phyloP scores from a whole-genome alignment of 108 stramenopile species.

The Fistulifera pelliculosa region DNA sequence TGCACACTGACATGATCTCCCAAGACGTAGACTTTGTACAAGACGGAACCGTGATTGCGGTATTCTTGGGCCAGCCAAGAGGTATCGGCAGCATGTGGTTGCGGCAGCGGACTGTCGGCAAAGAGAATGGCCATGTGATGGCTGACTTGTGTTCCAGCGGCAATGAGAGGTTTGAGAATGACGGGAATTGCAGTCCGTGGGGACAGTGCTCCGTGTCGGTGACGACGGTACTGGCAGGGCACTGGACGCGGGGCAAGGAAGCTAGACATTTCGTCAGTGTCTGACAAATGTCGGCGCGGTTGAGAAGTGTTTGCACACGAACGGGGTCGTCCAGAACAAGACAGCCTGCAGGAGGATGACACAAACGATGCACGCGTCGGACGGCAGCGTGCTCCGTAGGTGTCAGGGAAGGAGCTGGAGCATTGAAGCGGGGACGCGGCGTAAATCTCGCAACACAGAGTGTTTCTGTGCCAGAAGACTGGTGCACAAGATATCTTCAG shows the following conservation, averaged over 20 bases:
- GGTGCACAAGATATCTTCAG: conserved; percentile 69
- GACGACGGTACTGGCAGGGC: not conserved
- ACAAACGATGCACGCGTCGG: conserved; percentile 52
- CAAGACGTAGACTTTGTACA: conserved; percentile 85
- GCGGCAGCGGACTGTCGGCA: conserved; percentile 35
- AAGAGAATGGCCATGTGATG: conserved; percentile 75
- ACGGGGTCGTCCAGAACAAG: conserved; percentile 67
- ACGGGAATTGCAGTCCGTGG: conserved; percentile 41
- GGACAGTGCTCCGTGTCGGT: conserved; percentile 4
- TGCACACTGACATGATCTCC: conserved; percentile 76
- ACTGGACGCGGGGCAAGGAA: not conserved
- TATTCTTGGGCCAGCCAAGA: conserved; percentile 68
- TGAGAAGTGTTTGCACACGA: conserved; percentile 70
- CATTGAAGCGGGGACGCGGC: no score
- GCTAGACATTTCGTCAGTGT: not conserved
- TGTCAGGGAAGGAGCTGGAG: not conserved
- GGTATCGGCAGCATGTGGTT: conserved; percentile 2
- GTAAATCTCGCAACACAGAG: no score
- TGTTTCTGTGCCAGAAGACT: not conserved
- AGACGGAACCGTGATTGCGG: conserved; percentile 65
- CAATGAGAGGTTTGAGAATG: conserved; percentile 77
- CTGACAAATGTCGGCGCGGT: conserved; percentile 49
- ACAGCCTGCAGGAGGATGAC: conserved; percentile 50
- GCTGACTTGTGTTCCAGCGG: conserved; percentile 73
- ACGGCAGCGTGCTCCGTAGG: conserved; percentile 28